Evolutionary conservation across 1,139 yeast species (phyloP).

Genomic region (Debaryomyces udenii): DNA sequence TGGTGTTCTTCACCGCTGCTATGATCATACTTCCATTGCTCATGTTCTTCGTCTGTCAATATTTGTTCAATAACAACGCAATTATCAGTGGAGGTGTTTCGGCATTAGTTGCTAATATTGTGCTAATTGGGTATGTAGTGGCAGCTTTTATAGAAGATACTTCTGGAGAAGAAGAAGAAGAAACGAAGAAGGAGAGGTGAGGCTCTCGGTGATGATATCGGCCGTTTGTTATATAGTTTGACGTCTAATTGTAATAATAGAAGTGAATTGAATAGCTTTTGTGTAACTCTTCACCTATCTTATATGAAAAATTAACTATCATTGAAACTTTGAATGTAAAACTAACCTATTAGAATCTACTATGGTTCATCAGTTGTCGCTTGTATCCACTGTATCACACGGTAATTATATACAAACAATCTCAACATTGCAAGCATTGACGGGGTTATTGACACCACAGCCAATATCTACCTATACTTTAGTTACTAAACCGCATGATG

Average conservation of each 20-base stretch:
- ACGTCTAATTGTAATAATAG: slow-evolving; percentile 5
- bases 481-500: slow-evolving; percentile 44
- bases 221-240: not conserved
- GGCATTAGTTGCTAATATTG: slow-evolving; percentile 84
- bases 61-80: slow-evolving; percentile 56
- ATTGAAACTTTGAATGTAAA: too few species aligned
- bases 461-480: slow-evolving; percentile 47
- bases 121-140: slow-evolving; percentile 80
- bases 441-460: slow-evolving; percentile 45
- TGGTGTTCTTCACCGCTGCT: slow-evolving; percentile 83
- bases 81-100: slow-evolving; percentile 87
- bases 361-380: slow-evolving; percentile 50
- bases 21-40: slow-evolving; percentile 81
- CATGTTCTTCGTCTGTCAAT: slow-evolving; percentile 70
- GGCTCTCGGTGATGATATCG: not conserved
- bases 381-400: slow-evolving; percentile 47
- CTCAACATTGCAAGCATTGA: slow-evolving; percentile 48
- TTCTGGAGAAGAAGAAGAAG: slow-evolving; percentile 34
- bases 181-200: slow-evolving; percentile 19
- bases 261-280: slow-evolving; percentile 5
- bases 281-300: slow-evolving; percentile 3
- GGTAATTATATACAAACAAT: slow-evolving; percentile 45
- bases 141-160: slow-evolving; percentile 86
- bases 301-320: not conserved
- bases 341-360: not conserved